Evolutionary conservation across 805 yeast species (phyloP), one percentile per base, ranked within the genome.

Genomic region (Clavispora vitiphila): DNA sequence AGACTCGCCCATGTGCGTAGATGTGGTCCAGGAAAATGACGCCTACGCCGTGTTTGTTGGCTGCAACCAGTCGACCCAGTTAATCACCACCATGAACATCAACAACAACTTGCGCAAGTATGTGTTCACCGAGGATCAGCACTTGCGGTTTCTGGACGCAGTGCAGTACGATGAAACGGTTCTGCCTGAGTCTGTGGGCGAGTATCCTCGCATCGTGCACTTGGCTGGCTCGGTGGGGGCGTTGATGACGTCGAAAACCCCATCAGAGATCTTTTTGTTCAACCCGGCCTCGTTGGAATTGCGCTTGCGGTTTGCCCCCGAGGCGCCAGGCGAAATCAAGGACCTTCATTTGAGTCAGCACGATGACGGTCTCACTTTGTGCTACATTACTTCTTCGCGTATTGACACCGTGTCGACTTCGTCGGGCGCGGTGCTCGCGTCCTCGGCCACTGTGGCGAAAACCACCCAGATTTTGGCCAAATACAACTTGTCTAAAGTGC

Each of bases 1-100:
- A 50, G 96, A 90, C 60, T 81, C 89, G n/a, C 96, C 96, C 9
- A 87, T 89, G 56, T 81, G 93, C 36, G 53, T 91, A 38, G 96
- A 81, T 48, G 72, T 76, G 11, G 25, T 41, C 19, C 34, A 41
- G 7, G 57, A 50, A 57, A 34, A 31, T 24, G 37, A 27, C 34
- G 63, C 71, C 46, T 72, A 71, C 46, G 55, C 74, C 15, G 77
- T 89, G 14, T 64, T 86, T 35, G 72, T 84, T 34, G 96, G 95
- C 3, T 80, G 89, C 52, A 90, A 90, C 58, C 88, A 85, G 52
- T 73, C 79, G 37, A 62, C 80, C 4, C 71, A 70, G 35, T 70
- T 76, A 50, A 77, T 84, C 55, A 60, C 57, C 47, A 72, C 77
- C 38, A 71, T 71, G 57, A 83, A 80, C 42, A 65, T 71, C 47